Evolutionary conservation across 202 grass and related monocot genomes (phyloP), one percentile per base, ranked within the genome.

Genomic region (Brachypodium distachyon): DNA sequence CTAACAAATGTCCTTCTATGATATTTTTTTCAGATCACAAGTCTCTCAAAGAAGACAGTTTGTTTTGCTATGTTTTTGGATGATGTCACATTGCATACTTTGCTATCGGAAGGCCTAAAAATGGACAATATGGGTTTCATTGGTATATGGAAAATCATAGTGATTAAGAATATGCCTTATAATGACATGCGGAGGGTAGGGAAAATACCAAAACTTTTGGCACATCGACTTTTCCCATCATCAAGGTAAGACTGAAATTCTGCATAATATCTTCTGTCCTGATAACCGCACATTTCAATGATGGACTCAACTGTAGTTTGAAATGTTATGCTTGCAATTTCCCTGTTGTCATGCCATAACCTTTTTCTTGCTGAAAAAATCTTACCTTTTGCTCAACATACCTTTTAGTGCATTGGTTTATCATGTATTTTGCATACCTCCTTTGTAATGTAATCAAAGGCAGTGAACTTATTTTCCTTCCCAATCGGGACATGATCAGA

Each of bases 31-130:
- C 82, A 96, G 96, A 96, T 99, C 55, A 99, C 96, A 23, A 82
- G 81, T 62, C 75, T 93, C 16, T 99, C 96, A 65, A 99, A 91
- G 89, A 99, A 96, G 87, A 91, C 90, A 74, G 92, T 99, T 81
- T 99, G 96, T 78, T 99, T 99, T 83, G 83, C 89, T 78, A 99
- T 99, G 96, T 99, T 99, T 88, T 72, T 99, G 91, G 96, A 99
- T 78, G 92, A 95, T 80, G 55, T 79, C 21, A 95, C 96, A 72
- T 79, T 99, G 80, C 72, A 89, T 81, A 92, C 92, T 56, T 82
- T 99, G 83, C 77, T 87, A 74, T 90, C 85, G 75, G 96, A 96
- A 91, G 96, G 96, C 17, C 89, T 96, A 73, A 88, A 89, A 75
- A 93, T 89, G 83, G 81, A 96, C 44, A 77, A 4, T 67, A 80